Conservation (phyloP, 2,329 filamentous ascomycete species). For the Calonectria henricotiae region DNA sequence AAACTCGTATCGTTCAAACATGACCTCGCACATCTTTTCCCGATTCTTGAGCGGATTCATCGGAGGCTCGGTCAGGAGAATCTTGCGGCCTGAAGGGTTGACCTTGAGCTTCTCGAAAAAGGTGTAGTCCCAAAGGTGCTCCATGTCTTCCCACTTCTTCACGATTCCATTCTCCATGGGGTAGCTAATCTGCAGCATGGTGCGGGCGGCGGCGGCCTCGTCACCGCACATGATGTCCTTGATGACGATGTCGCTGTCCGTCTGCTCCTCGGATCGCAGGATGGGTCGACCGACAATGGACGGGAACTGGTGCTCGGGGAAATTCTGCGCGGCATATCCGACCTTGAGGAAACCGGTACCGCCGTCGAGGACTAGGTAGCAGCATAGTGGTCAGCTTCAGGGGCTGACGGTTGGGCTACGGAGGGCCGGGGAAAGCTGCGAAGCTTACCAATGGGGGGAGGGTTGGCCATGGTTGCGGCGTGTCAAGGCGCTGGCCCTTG, state of each 20-base stretch:
- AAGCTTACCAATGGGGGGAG: slow-evolving; percentile 70
- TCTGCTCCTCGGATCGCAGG: slow-evolving; percentile 92
- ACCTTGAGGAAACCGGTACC: slow-evolving; percentile 99
- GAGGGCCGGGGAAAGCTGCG: slow-evolving; percentile 33
- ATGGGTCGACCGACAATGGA: slow-evolving; percentile 99
- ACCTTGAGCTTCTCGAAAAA: slow-evolving; percentile 98
- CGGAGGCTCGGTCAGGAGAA: slow-evolving; percentile 95
- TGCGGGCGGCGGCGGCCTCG: slow-evolving; percentile 94
- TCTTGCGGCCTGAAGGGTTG: slow-evolving; percentile 93
- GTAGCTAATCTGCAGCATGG: slow-evolving; percentile 98
- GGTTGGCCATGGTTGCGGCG: slow-evolving; percentile 65
- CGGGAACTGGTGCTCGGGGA: slow-evolving; percentile 98
- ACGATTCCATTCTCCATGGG: slow-evolving; percentile 99
- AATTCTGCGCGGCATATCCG: slow-evolving; percentile 99
- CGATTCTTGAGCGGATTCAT: slow-evolving; percentile 98
- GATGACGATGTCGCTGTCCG: slow-evolving; percentile 75
- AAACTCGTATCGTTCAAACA: slow-evolving; percentile 98
- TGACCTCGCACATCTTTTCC: slow-evolving; percentile 98
- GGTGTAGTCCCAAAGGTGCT: slow-evolving; percentile 99
- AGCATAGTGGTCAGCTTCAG: slow-evolving; percentile 49
- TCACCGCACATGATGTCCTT: slow-evolving; percentile 99
- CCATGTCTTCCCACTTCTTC: slow-evolving; percentile 99
- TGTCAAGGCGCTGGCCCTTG: slow-evolving; percentile 39
- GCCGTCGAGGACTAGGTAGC: slow-evolving; percentile 90
- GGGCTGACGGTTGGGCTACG: slow-evolving; percentile 41